Conservation (phyloP, 139 green algal species). For the Mesostigma viride region DNA sequence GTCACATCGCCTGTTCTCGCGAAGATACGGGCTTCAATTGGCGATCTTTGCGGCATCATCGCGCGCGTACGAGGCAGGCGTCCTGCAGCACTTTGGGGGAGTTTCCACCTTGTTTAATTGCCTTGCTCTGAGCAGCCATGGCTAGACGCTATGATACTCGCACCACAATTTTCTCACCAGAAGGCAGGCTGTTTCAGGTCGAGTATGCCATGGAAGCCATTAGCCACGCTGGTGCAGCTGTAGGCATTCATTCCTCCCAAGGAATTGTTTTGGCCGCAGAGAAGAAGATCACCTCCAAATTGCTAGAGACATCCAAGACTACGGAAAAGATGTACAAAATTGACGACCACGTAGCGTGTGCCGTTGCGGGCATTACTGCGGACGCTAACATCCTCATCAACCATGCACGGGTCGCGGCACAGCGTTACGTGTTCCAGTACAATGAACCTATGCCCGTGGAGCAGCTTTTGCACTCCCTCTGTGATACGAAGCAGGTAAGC, state of each 20-base stretch:
- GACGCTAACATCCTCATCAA: conserved; percentile 99
- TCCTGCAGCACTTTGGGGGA: too few relatives aligned
- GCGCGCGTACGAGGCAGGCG: too few relatives aligned
- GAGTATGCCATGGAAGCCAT: conserved; percentile 99
- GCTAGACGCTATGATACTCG: conserved; percentile 81
- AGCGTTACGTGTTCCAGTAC: conserved; percentile 21
- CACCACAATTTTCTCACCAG: conserved; percentile 96
- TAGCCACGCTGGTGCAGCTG: conserved; percentile 81
- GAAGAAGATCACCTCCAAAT: conserved; percentile 89
- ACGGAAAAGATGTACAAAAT: conserved; percentile 98
- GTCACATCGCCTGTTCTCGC: too few relatives aligned
- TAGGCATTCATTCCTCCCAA: conserved; percentile 80
- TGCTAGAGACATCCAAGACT: conserved; percentile 36
- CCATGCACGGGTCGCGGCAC: conserved; percentile 38
- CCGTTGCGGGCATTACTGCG: conserved; percentile 90
- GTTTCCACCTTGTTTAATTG: too few relatives aligned
- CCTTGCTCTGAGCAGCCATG: too few relatives aligned
- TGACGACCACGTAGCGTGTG: conserved; percentile 87
- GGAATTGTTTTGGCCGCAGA: conserved; percentile 91
- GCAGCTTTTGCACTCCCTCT: conserved; percentile 84
- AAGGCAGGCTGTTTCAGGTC: conserved; percentile 87
- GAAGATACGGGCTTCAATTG: too few relatives aligned
- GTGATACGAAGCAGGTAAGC: conserved; percentile 98
- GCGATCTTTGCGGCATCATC: too few relatives aligned
- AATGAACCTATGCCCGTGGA: conserved; percentile 93